phyloP scores from a whole-genome alignment of 2,329 filamentous ascomycete genomes.

The Alternaria viburni region DNA sequence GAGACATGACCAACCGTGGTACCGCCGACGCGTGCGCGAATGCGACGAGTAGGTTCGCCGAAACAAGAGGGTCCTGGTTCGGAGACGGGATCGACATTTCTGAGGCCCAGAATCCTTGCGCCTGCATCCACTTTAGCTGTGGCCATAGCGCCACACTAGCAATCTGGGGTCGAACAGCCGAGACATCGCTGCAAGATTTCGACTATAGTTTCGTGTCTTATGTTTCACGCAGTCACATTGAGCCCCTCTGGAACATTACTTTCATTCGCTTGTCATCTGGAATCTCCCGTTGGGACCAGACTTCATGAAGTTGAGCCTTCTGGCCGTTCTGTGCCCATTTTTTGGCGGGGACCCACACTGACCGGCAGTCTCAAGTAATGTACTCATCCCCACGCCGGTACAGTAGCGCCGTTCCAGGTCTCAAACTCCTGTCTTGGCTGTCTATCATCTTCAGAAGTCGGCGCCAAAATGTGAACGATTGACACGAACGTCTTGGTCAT shows the following conservation, averaged over 20 bases:
- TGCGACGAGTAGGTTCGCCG: slow-evolving; percentile 25
- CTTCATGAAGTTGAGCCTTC: background rate
- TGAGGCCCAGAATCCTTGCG: slow-evolving; percentile 8
- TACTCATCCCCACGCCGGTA: slow-evolving; percentile 11
- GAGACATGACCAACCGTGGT: slow-evolving; percentile 17
- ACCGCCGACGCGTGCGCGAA: slow-evolving; percentile 18
- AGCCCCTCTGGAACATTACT: background rate
- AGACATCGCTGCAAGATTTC: slow-evolving; percentile 5
- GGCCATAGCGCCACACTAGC: slow-evolving; percentile 18
- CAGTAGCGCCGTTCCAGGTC: slow-evolving; percentile 7
- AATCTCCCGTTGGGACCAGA: background rate
- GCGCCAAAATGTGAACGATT: background rate
- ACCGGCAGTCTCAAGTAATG: slow-evolving; percentile 12
- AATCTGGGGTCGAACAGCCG: slow-evolving; percentile 19
- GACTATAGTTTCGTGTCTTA: slow-evolving; percentile 6
- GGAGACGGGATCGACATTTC: slow-evolving; percentile 26
- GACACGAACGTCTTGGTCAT: background rate
- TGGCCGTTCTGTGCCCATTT: background rate
- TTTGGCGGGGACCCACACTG: slow-evolving; percentile 6
- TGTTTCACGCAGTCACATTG: slow-evolving; percentile 10
- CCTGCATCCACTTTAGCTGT: slow-evolving; percentile 9
- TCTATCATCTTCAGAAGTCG: background rate
- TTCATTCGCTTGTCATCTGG: background rate
- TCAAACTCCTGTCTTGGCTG: slow-evolving; percentile 3
- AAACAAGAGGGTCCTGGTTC: slow-evolving; percentile 22